Evolutionary conservation across 805 yeast species (phyloP), one percentile per base, ranked within the genome.

Genomic region (Candida boleticola): DNA sequence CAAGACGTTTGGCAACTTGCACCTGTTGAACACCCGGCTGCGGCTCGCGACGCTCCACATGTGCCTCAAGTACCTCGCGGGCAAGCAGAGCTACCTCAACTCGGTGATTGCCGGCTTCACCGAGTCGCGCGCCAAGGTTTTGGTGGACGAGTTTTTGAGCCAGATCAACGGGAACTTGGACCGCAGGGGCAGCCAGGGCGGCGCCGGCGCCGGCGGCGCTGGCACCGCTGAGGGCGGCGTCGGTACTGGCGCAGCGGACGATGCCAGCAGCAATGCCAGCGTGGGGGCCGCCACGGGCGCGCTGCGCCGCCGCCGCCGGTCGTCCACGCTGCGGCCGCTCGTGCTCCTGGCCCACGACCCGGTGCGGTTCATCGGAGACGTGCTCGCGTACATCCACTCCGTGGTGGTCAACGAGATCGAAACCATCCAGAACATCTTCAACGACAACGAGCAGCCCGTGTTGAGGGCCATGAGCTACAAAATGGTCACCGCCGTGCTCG

Each of bases 361-460:
- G 1, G 70, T 82, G 20, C 71, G 96, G 42, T 90, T 82, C 49
- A 70, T 88, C 14, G 95, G 97, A 20, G 97, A 89, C 57, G 73
- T 93, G 25, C 66, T 93, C 29, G 98, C 98, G 0, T 86, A 85
- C 68, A 74, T 89, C 1, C 97, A 93, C 57, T 79, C 90, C 1
- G 74, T 87, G 3, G 82, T 89, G 23, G 95, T 89, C 3, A 87
- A 88, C 62, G 99, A 93, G 60, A 74, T 81, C 31, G 99, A 93
- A 55, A 72, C 83, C 23, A 73, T 92, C 4, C 73, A 73, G 6
- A 73, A 81, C 16, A 63, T 92, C 39, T 82, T 92, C 46, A 43
- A 53, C 27, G 63, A 9, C 16, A 31, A 19, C 18, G 35, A 31
- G 11, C 35, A 31, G 50, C 27, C 27, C 7, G 48, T 13, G 56